Conservation (phyloP, 441 rosid genomes). For the Pelargonium myrrhifolium region DNA sequence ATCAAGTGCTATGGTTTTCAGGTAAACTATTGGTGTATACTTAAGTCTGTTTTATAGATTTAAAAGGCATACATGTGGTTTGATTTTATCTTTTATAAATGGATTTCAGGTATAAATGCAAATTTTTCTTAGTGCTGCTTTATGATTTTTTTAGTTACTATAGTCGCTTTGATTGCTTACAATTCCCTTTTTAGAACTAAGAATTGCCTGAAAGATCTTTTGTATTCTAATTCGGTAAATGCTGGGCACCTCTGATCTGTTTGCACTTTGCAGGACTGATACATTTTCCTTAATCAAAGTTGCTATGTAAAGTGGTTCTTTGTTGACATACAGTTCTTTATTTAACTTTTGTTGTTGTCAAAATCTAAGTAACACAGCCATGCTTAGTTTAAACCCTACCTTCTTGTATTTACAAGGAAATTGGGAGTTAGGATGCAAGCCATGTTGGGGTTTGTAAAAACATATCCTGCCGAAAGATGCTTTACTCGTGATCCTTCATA, state of each 20-base stretch:
- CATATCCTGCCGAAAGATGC: background rate
- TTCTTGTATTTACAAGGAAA: background rate
- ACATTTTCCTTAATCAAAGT: background rate
- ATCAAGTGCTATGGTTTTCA: conserved; percentile 39
- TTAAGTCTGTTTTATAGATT: background rate
- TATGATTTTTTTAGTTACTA: background rate
- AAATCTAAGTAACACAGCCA: background rate
- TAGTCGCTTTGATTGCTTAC: background rate
- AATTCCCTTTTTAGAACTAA: background rate
- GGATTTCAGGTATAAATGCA: conserved; percentile 51
- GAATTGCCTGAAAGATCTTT: background rate
- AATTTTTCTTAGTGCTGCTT: background rate
- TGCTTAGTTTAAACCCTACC: background rate
- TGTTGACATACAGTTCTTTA: background rate
- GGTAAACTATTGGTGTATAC: background rate
- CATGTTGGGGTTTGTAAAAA: background rate
- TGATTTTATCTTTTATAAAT: conserved; percentile 19
- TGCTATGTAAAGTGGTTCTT: background rate
- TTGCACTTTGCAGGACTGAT: background rate
- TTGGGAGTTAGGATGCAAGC: background rate
- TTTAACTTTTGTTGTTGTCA: background rate
- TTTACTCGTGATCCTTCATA: background rate
- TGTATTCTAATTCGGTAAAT: background rate
- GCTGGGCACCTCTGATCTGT: background rate
- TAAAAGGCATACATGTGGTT: background rate